phyloP scores from a whole-genome alignment of 495 filamentous ascomycete species.

The Aspergillus saccharolyticus region DNA sequence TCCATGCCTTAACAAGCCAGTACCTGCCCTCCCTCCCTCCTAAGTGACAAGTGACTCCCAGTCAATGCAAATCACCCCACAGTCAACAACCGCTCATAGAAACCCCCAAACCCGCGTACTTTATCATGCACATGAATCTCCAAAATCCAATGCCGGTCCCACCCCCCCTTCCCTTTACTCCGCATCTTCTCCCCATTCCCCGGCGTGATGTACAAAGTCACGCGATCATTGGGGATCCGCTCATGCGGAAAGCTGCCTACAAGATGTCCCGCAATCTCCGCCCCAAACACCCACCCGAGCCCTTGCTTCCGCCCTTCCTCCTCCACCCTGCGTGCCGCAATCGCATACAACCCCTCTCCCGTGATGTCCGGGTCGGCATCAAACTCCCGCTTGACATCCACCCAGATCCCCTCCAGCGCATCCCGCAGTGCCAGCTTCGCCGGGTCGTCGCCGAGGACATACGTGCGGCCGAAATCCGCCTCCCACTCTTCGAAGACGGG shows the following conservation, averaged over 20 bases:
- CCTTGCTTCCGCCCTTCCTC: too few relatives aligned
- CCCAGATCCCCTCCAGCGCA: slow-evolving; percentile 40
- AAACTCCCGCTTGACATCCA: slow-evolving; percentile 33
- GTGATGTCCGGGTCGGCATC: slow-evolving; percentile 35
- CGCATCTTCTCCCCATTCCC: slow-evolving; percentile 38
- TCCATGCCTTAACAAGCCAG: too few relatives aligned
- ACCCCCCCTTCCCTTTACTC: slow-evolving; percentile 31
- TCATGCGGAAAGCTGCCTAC: slow-evolving; percentile 43
- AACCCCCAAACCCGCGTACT: slow-evolving; percentile 32
- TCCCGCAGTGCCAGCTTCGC: slow-evolving; percentile 40
- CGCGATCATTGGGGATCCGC: slow-evolving; percentile 43
- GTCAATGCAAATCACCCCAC: slow-evolving; percentile 16
- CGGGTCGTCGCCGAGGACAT: slow-evolving; percentile 43
- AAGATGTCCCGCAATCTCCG: slow-evolving; percentile 42
- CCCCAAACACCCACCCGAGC: slow-evolving; percentile 43
- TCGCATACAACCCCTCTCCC: slow-evolving; percentile 37
- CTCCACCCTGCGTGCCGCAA: slow-evolving; percentile 31
- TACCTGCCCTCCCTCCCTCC: too few relatives aligned
- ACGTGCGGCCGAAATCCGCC: slow-evolving; percentile 47
- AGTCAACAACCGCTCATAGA: slow-evolving; percentile 44
- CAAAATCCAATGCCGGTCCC: slow-evolving; percentile 46
- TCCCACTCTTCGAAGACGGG: slow-evolving; percentile 50
- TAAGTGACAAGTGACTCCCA: too few relatives aligned
- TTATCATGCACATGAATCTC: slow-evolving; percentile 46
- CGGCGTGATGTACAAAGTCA: slow-evolving; percentile 35